Base-by-base conservation (phyloP, 257 asterid genomes). In the Parsonsia alboflavescens region DNA sequence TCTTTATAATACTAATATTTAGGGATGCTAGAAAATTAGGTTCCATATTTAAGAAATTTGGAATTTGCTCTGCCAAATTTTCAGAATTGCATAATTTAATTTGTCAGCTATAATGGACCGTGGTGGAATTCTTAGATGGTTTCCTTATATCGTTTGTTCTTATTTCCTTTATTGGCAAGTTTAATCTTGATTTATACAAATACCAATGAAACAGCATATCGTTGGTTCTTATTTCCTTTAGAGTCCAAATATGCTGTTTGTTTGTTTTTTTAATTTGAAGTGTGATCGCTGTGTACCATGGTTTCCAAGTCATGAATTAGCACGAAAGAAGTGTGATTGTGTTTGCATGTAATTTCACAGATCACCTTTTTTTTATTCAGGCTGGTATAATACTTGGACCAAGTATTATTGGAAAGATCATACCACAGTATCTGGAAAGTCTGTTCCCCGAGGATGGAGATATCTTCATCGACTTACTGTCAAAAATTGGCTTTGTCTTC, bases 381-480 rank as follows among this genome's bases (percentile, higher is more conserved):
- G 90, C 96, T 57, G 97, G 98, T 54, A 79, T 93, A 70, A 83
- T 93, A 70, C 76, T 93, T 19, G 98, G 98, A n/a, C 96, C 92
- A 28, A 84, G 89, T 52, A 7, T 86, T 53, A 82, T 88, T 0
- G 97, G 97, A 62, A 83, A 75, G 71, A 36, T 79, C 53, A 54
- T 65, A 21, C 76, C 81, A 3, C 0, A 52, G 0, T 21, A 84
- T 1, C 70, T 76, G 42, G 8, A 39, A 0, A 30, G 70, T 22
- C 30, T 93, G 45, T 93, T 93, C 64, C 96, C 98, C 22, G 52
- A 0, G 44, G 79, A 80, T 61, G 98, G 93, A 75, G 85, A 87
- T n/a, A 74, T 85, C 7, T 89, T 79, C 79, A 63, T 93, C 69
- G 90, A 87, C 75, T 65, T 81, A 8, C 79, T 93, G 24, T 85